Percentiles rank a stretch among this genome's conserved stretches.
Conservation (phyloP, 257 asterid genomes). For the Gentiana dahurica region DNA sequence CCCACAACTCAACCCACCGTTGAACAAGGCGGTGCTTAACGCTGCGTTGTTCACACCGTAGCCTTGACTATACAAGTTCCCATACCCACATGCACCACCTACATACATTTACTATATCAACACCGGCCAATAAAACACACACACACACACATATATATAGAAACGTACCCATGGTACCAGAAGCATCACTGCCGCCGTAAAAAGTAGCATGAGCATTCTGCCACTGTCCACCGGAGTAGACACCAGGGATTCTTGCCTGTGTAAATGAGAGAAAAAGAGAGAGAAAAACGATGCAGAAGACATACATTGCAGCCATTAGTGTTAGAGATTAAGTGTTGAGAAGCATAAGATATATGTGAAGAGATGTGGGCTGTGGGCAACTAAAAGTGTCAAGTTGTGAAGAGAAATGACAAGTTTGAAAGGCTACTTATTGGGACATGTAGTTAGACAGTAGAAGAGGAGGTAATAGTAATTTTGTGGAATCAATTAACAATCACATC, state of each 20-base stretch:
- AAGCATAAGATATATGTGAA: no score
- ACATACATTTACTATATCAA: not conserved
- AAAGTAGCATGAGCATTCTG: constrained; percentile 77
- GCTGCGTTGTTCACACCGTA: constrained; percentile 75
- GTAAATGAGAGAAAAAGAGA: constrained; percentile 9
- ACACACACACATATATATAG: no score
- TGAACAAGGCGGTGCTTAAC: constrained; percentile 69
- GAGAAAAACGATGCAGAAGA: constrained; percentile 17
- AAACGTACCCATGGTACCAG: constrained; percentile 75
- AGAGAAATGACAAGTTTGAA: constrained; percentile 13
- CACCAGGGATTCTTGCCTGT: constrained; percentile 51
- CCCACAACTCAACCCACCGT: constrained; percentile 60
- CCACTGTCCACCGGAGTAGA: constrained; percentile 60
- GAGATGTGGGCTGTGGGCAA: not conserved
- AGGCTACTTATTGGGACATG: constrained; percentile 38
- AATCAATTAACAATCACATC: no score
- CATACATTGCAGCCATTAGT: constrained; percentile 13
- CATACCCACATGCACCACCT: constrained; percentile 89
- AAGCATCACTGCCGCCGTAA: constrained; percentile 86
- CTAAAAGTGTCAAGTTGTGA: constrained; percentile 3
- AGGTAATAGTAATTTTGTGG: no score
- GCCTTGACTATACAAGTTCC: constrained; percentile 66
- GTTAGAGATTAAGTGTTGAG: no score
- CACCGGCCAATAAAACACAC: no score
- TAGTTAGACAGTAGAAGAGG: constrained; percentile 18